These are phyloP conservation scores for Coprinopsis cinerea DNA, from an alignment of 768 basidiomycete species.

Conservation along the genomic window DNA sequence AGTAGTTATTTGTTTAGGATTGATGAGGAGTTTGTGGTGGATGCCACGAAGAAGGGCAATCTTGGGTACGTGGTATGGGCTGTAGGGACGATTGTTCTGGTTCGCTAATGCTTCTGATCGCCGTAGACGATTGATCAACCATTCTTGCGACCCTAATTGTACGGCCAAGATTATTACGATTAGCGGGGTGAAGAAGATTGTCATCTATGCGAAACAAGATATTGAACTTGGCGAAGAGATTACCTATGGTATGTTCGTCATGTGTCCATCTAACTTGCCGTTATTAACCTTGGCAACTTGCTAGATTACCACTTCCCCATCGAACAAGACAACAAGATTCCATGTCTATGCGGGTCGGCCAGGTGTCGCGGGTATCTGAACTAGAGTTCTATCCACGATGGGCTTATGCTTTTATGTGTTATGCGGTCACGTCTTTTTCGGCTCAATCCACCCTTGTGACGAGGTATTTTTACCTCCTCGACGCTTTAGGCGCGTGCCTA, in stretches of 20 bases:
- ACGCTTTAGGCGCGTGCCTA: no score
- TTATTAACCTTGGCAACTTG: background rate
- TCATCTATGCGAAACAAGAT: conserved; percentile 96
- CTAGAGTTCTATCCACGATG: conserved; percentile 44
- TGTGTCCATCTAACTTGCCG: background rate
- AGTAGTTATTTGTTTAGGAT: conserved; percentile 97
- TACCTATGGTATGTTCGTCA: conserved; percentile 75
- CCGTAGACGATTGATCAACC: conserved; percentile 96
- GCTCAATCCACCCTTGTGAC: no score
- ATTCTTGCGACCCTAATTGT: conserved; percentile 94
- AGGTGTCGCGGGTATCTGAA: conserved; percentile 96
- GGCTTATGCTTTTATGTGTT: no score
- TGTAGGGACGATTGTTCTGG: conserved; percentile 9
- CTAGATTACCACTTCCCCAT: conserved; percentile 98
- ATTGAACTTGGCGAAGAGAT: conserved; percentile 98
- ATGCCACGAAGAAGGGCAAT: conserved; percentile 98
- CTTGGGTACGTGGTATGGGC: conserved; percentile 67
- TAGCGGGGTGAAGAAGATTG: conserved; percentile 94
- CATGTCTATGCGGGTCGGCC: conserved; percentile 83
- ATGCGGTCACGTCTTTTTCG: no score
- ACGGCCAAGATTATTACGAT: conserved; percentile 90
- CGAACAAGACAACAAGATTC: conserved; percentile 90
- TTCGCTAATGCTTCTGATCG: conserved; percentile 10
- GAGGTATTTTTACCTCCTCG: no score
- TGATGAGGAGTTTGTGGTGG: conserved; percentile 96